A percentile compares a stretch with the other conserved stretches of the same genome.
Evolutionary conservation across 78 protist species (phyloP).

Genomic region (Dictyostelium intermedium): DNA sequence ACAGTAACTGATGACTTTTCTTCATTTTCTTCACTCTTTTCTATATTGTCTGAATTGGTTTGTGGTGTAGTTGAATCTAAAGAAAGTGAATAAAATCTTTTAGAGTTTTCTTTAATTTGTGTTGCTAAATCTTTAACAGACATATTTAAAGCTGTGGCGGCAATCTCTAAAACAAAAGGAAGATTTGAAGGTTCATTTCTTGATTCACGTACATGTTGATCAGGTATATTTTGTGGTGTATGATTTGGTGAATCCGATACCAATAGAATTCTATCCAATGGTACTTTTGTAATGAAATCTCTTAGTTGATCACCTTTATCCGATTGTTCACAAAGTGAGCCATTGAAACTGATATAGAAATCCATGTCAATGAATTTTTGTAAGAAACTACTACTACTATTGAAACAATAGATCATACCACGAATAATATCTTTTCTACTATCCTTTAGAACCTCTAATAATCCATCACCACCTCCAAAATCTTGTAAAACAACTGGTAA

Average conservation of each 20-base stretch:
- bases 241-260: constrained; percentile 56
- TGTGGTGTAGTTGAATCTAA: neutral
- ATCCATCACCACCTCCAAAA: constrained; percentile 61
- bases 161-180: neutral
- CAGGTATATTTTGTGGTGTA: constrained; percentile 66
- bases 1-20: neutral
- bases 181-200: constrained; percentile 68
- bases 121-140: neutral
- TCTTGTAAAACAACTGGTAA: constrained; percentile 60
- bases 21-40: neutral
- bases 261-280: constrained; percentile 24
- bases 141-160: constrained; percentile 15
- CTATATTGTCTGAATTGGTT: neutral
- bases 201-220: neutral
- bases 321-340: constrained; percentile 29
- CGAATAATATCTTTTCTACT: neutral
- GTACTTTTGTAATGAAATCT: constrained; percentile 43
- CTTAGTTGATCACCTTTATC: constrained; percentile 61
- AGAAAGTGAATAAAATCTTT: constrained; percentile 23
- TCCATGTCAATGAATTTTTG: constrained; percentile 35
- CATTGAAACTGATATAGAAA: constrained; percentile 58
- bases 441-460: constrained; percentile 45
- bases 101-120: constrained; percentile 16
- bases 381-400: neutral
- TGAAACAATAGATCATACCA: constrained; percentile 43